phyloP scores from a whole-genome alignment of 257 asterid species.

The Cinchona pubescens region DNA sequence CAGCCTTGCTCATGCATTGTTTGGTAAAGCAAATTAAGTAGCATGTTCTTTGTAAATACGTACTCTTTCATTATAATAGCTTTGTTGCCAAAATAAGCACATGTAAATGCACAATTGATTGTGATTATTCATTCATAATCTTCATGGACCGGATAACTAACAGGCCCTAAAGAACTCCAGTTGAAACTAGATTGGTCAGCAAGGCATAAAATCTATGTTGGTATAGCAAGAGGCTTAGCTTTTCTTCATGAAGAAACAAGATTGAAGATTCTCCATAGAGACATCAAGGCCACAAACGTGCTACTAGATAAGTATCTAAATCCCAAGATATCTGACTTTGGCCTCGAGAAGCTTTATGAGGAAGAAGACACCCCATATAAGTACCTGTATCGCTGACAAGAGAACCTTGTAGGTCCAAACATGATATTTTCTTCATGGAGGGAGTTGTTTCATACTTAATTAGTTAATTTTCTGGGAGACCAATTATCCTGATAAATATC shows the following conservation, averaged over 20 bases:
- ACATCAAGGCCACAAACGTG: constrained; percentile 76
- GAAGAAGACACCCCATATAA: constrained; percentile 76
- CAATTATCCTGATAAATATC: neutral
- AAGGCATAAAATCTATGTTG: constrained; percentile 53
- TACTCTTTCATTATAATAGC: neutral
- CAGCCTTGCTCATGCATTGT: constrained; percentile 74
- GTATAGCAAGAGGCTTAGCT: constrained; percentile 76
- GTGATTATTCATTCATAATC: neutral
- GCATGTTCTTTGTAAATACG: neutral
- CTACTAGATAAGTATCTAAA: constrained; percentile 62
- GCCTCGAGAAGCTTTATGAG: constrained; percentile 80
- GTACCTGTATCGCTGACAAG: constrained; percentile 81
- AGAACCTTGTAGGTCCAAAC: constrained; percentile 53
- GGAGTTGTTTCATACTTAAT: neutral
- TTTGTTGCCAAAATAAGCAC: neutral
- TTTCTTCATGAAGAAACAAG: constrained; percentile 84
- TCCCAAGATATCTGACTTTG: constrained; percentile 84
- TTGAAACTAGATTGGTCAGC: constrained; percentile 60
- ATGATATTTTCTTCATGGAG: neutral
- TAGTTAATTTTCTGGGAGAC: no score
- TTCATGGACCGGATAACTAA: neutral
- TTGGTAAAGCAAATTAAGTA: constrained; percentile 62
- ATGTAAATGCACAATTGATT: neutral
- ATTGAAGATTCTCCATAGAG: constrained; percentile 79
- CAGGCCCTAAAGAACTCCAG: constrained; percentile 54